These are phyloP conservation scores for Trichoderma sp. DNA, from an alignment of 2,329 filamentous ascomycete species.

Conservation along the genomic window DNA sequence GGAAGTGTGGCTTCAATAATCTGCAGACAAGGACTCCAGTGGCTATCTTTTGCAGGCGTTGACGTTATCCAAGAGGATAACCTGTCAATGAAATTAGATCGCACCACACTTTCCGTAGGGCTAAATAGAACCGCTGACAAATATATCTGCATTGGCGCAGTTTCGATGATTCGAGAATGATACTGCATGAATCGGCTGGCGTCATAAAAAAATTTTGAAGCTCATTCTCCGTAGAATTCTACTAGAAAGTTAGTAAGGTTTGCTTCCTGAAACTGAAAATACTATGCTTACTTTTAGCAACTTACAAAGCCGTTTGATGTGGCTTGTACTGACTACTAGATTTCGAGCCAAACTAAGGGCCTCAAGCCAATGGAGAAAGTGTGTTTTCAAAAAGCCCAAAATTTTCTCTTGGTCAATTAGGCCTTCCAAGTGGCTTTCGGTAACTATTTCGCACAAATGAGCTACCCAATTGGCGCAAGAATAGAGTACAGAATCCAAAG, in stretches of 20 bases:
- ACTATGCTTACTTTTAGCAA: background rate
- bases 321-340: background rate
- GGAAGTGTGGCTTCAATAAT: background rate
- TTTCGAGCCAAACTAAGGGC: background rate
- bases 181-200: background rate
- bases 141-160: background rate
- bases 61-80: background rate
- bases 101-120: background rate
- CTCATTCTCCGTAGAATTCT: background rate
- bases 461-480: slow-evolving; percentile 30
- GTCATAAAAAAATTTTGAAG: background rate
- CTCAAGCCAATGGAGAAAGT: slow-evolving; percentile 17
- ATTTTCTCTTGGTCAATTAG: background rate
- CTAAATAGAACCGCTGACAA: background rate
- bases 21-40: background rate
- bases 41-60: background rate
- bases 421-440: rapidly evolving
- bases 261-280: background rate
- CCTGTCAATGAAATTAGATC: background rate
- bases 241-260: background rate
- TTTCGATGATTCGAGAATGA: background rate
- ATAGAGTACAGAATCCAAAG: slow-evolving; percentile 27
- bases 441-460: slow-evolving; percentile 23
- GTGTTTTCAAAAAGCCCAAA: background rate
- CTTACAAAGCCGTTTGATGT: background rate